Conservation (phyloP, 441 rosid species). For the Breynia disticha region DNA sequence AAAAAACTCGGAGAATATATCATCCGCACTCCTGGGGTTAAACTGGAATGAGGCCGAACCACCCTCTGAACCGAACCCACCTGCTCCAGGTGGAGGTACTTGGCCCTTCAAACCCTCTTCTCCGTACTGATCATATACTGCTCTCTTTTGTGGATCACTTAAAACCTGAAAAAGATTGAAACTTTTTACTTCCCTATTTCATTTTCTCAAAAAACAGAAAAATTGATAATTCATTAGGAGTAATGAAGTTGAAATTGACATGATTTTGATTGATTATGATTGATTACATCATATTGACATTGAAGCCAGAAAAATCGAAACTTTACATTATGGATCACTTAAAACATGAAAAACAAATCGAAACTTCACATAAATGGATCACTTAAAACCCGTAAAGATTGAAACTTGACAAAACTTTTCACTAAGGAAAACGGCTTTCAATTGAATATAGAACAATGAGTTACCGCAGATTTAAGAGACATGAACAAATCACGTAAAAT, state of each 20-base stretch:
- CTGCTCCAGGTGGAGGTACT: slow-evolving; percentile 54
- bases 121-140: slow-evolving; percentile 68
- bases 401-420: too few relatives aligned
- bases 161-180: slow-evolving; percentile 33
- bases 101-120: slow-evolving; percentile 77
- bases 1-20: slow-evolving; percentile 70
- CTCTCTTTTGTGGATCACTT: slow-evolving; percentile 74
- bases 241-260: neutral
- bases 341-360: too few relatives aligned
- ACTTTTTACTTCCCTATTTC: neutral
- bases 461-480: too few relatives aligned
- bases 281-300: slow-evolving; percentile 40
- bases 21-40: slow-evolving; percentile 63
- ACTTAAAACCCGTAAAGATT: too few relatives aligned
- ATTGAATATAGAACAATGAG: too few relatives aligned
- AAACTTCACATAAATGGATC: too few relatives aligned
- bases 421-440: too few relatives aligned
- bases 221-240: too few relatives aligned
- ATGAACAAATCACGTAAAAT: too few relatives aligned
- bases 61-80: slow-evolving; percentile 28
- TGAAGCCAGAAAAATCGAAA: too few relatives aligned
- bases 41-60: slow-evolving; percentile 45
- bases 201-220: neutral
- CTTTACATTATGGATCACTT: too few relatives aligned
- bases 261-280: too few relatives aligned